A percentile compares a stretch with the other conserved stretches of the same genome.
These are phyloP conservation scores for Elsinoe batatas DNA, from an alignment of 2,329 filamentous ascomycete genomes.

Conservation along the genomic window DNA sequence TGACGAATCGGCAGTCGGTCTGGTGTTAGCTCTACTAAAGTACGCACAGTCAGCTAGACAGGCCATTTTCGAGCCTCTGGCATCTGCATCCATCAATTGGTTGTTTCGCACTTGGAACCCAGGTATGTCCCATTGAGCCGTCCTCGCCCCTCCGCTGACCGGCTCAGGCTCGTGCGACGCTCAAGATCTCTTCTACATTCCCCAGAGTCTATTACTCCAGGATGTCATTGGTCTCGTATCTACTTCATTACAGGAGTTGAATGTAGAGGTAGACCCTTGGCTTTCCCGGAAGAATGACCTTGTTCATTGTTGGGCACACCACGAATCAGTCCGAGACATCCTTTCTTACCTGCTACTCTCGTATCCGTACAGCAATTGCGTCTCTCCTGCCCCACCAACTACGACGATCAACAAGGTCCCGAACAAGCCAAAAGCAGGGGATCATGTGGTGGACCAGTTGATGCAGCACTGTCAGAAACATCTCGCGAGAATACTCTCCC, in stretches of 20 bases:
- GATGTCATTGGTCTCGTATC: conserved; percentile 62
- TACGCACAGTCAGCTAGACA: conserved; percentile 58
- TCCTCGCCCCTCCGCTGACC: background rate
- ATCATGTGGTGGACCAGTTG: background rate
- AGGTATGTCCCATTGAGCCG: conserved; percentile 41
- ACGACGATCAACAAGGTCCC: background rate
- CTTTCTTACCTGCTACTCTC: conserved; percentile 1
- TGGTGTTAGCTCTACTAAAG: conserved; percentile 63
- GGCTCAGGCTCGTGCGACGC: background rate
- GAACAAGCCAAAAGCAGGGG: background rate
- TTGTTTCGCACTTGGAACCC: conserved; percentile 72
- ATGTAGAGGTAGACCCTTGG: background rate
- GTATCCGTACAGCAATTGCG: background rate
- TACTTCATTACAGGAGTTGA: conserved; percentile 51
- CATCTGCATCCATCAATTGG: conserved; percentile 70
- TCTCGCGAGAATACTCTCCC: background rate
- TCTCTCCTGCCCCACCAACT: background rate
- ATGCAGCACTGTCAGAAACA: background rate
- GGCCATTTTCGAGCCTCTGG: conserved; percentile 55
- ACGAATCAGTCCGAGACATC: background rate
- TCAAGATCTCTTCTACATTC: background rate
- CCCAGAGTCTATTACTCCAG: background rate
- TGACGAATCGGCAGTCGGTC: conserved; percentile 64
- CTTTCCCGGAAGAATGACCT: background rate
- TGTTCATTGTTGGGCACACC: background rate